A percentile compares a stretch with the other conserved stretches of the same genome.
These are phyloP conservation scores for Blepharisma japonicum DNA, from an alignment of 73 alveolate genomes.

Conservation along the genomic window DNA sequence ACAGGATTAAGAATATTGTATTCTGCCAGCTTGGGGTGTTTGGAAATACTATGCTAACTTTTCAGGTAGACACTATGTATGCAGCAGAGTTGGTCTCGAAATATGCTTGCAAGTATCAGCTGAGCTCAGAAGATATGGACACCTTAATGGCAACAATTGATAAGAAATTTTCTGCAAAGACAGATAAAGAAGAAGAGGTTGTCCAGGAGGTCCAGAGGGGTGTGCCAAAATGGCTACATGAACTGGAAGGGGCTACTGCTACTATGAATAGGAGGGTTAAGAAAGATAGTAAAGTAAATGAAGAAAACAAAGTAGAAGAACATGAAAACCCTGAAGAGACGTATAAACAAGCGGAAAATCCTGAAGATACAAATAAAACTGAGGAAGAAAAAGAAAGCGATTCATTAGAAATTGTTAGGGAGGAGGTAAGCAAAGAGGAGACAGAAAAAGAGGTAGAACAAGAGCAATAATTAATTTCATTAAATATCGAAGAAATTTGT, in stretches of 20 bases:
- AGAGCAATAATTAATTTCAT: too few relatives aligned
- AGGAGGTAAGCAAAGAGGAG: too few relatives aligned
- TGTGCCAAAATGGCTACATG: constrained; percentile 30
- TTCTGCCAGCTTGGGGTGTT: constrained; percentile 8
- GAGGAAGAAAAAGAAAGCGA: too few relatives aligned
- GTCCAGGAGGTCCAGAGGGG: constrained; percentile 17
- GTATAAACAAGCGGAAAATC: too few relatives aligned
- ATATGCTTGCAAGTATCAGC: neutral
- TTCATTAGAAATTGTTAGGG: neutral
- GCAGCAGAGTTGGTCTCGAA: neutral
- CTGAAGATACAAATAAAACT: too few relatives aligned
- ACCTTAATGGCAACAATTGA: neutral
- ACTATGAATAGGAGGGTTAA: neutral
- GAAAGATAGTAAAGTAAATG: too few relatives aligned
- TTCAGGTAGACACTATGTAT: constrained; percentile 12
- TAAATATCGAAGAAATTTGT: too few relatives aligned
- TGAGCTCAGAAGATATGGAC: constrained; percentile 15
- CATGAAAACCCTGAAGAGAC: too few relatives aligned
- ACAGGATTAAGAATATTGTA: neutral
- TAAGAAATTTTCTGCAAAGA: neutral
- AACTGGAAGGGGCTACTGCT: constrained; percentile 13
- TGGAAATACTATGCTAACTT: constrained; percentile 11
- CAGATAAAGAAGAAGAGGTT: neutral
- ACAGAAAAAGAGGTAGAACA: too few relatives aligned
- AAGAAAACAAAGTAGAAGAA: too few relatives aligned